A percentile compares a stretch with the other conserved stretches of the same genome.
Conservation (phyloP, 495 filamentous ascomycete genomes). For the Penicillium coffeae region DNA sequence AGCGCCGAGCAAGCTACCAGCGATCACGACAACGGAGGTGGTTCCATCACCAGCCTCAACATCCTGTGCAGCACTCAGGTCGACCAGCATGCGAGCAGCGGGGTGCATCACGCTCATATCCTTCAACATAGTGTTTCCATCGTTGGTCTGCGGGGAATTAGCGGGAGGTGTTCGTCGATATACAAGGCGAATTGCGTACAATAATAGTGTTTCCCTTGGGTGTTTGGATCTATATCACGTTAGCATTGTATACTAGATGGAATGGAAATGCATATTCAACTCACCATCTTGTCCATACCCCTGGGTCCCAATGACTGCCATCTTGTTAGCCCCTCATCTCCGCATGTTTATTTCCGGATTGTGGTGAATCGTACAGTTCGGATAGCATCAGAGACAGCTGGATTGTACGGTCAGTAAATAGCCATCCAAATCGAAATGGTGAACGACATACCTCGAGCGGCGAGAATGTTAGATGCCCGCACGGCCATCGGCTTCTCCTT, state of each 20-base stretch:
- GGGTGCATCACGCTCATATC: conserved; percentile 99
- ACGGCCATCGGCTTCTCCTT: conserved; percentile 99
- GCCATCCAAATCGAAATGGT: neutral
- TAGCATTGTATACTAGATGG: conserved; percentile 12
- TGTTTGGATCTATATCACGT: conserved; percentile 67
- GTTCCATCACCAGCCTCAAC: conserved; percentile 98
- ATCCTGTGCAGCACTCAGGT: conserved; percentile 94
- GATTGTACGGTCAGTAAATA: conserved; percentile 11
- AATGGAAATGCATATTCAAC: conserved; percentile 3
- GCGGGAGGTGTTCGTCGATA: conserved; percentile 17
- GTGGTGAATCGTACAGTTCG: conserved; percentile 66
- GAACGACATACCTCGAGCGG: conserved; percentile 73
- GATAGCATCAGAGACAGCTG: conserved; percentile 95
- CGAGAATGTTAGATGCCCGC: conserved; percentile 90
- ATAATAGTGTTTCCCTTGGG: conserved; percentile 96
- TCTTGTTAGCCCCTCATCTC: conserved; percentile 44
- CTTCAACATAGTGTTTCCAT: conserved; percentile 97
- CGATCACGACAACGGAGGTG: conserved; percentile 96
- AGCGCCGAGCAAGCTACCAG: conserved; percentile 87
- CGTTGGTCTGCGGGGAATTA: conserved; percentile 66
- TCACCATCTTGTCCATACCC: conserved; percentile 95
- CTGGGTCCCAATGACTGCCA: conserved; percentile 64
- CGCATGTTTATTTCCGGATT: no score
- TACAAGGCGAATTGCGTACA: conserved; percentile 34
- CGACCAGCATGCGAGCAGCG: conserved; percentile 97